Base-by-base conservation (phyloP, 371 early-diverging fungal genomes). In the Vavraia culicis region DNA sequence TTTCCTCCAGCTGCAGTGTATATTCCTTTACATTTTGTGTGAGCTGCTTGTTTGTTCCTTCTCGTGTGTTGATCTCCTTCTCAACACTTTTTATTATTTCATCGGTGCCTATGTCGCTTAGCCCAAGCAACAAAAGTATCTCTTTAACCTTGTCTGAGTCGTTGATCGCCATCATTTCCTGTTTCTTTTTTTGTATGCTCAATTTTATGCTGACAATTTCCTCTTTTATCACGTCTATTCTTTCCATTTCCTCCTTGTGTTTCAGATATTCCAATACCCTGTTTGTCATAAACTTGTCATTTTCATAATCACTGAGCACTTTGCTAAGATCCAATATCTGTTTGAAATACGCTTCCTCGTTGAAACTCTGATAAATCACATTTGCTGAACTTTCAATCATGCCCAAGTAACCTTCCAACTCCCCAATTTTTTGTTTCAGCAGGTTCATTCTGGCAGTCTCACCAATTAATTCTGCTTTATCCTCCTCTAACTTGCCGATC, bases 1-100 rank as follows among this genome's bases (percentile, higher is more conserved):
- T 15, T 23, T 56, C 73, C 8, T 65, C 41, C 11, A 89, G 58
- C 52, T 86, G 82, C 4, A 65, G 54, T 16, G 74, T 63, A 20
- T 76, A 69, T 7, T 69, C 61, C 3, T 60, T 59, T 3, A 72
- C 65, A 57, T 80, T 77, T 22, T 76, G 75, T 56, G 20, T 48
- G 47, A 21, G 45, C 39, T 31, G 15, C 4, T 27, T 39, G 42
- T 36, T 51, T 55, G 47, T 9, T 51, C 52, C 16, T 39, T 49
- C 56, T 41, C 42, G 10, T 37, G 14, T 37, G 8, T 46, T n/a
- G 3, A 32, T 47, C n/a, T 47, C 48, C 7, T 31, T 23, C 21
- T 46, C 36, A 3, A 53, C 1, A 13, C 19, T 5, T 8, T 31
- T 7, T 10, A 53, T 37, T 16, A 39, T 46, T 4, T 49, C 49